Conservation (phyloP, 306 rosid species). For the Malus sylvestris region DNA sequence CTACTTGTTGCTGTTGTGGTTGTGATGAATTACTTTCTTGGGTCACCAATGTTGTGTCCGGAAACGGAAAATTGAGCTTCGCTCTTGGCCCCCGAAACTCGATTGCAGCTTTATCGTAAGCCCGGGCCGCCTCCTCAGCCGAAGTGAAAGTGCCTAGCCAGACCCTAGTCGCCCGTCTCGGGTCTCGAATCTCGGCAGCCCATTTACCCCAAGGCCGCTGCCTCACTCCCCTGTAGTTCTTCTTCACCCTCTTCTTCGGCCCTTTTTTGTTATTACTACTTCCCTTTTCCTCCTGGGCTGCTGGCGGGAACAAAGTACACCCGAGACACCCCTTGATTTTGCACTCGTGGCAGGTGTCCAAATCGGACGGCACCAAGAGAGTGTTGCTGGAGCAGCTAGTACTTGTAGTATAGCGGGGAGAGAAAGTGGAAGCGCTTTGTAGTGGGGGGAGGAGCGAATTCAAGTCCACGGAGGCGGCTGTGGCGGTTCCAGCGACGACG, state of each 20-base stretch:
- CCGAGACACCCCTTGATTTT: constrained; percentile 55
- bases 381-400: not conserved
- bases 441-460: not conserved
- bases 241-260: constrained; percentile 41
- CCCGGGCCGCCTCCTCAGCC: constrained; percentile 78
- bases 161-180: constrained; percentile 54
- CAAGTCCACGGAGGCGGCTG: not conserved
- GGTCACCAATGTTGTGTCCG: constrained; percentile 36
- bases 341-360: constrained; percentile 50
- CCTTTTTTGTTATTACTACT: not conserved
- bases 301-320: constrained; percentile 45
- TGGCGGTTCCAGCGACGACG: constrained; percentile 57
- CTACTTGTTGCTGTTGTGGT: not conserved
- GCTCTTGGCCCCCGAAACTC: constrained; percentile 92
- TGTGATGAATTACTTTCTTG: not conserved
- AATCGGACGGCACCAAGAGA: not conserved
- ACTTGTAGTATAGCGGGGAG: not conserved
- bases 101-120: constrained; percentile 74
- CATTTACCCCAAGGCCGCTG: constrained; percentile 98
- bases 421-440: not conserved
- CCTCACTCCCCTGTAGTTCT: constrained; percentile 82
- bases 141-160: constrained; percentile 86
- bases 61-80: constrained; percentile 72
- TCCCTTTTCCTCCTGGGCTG: constrained; percentile 1
- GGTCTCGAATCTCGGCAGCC: constrained; percentile 94